phyloP scores from a whole-genome alignment of 192 early-diverging fungal genomes.

The Pilaira anomala region DNA sequence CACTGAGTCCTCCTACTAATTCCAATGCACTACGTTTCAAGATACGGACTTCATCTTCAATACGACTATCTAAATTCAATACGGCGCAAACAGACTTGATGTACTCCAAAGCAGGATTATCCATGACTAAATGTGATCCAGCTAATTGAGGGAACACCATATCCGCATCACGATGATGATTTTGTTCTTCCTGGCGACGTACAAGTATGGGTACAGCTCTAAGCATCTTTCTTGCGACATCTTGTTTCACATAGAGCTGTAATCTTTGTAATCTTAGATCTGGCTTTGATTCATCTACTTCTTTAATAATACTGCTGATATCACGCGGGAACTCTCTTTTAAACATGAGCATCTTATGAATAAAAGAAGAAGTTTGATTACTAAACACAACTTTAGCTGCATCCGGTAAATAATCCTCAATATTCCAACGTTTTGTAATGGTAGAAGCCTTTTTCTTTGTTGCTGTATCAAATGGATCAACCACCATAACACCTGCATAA shows the following conservation, averaged over 20 bases:
- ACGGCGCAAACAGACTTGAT: constrained; percentile 75
- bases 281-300: constrained; percentile 26
- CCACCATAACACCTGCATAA: constrained; percentile 64
- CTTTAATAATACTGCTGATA: constrained; percentile 1
- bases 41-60: constrained; percentile 77
- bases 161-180: constrained; percentile 2
- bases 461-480: not conserved
- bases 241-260: constrained; percentile 50
- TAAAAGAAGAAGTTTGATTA: constrained; percentile 67
- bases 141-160: constrained; percentile 45
- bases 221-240: constrained; percentile 65
- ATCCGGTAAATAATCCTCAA: constrained; percentile 82
- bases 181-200: constrained; percentile 26
- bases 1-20: constrained; percentile 65
- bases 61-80: constrained; percentile 66
- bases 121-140: constrained; percentile 64
- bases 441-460: not conserved
- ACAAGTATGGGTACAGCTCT: constrained; percentile 59
- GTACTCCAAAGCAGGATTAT: constrained; percentile 80
- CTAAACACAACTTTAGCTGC: constrained; percentile 70
- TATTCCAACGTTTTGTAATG: constrained; percentile 85
- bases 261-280: constrained; percentile 33
- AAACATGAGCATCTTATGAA: constrained; percentile 56
- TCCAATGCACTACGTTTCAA: constrained; percentile 77
- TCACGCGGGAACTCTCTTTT: constrained; percentile 36